A percentile compares a stretch with the other conserved stretches of the same genome.
phyloP scores from a whole-genome alignment of 1,139 yeast genomes.

The Nakaseomyces bracarensis region DNA sequence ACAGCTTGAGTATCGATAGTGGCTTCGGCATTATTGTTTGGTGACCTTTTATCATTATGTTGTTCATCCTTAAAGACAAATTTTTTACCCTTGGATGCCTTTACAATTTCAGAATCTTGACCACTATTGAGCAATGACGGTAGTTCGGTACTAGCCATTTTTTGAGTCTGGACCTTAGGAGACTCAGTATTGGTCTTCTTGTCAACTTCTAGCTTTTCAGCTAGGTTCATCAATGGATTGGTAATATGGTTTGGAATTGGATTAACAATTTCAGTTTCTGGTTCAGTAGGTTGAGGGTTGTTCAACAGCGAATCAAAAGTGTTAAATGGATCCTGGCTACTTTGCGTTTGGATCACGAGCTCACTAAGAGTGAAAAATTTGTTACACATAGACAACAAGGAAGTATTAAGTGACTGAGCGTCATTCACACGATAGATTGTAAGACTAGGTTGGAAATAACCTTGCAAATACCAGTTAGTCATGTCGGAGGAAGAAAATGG shows the following conservation, averaged over 20 bases:
- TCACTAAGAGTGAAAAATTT: conserved; percentile 25
- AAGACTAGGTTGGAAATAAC: conserved; percentile 27
- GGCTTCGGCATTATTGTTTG: not conserved
- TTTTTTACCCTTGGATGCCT: not conserved
- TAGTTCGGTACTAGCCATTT: not conserved
- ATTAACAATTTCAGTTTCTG: conserved; percentile 1
- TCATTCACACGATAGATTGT: conserved; percentile 24
- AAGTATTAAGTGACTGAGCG: conserved; percentile 9
- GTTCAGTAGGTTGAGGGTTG: not conserved
- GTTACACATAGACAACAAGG: conserved; percentile 23
- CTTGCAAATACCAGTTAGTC: conserved; percentile 28
- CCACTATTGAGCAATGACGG: not conserved
- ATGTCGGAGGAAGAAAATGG: conserved; percentile 29
- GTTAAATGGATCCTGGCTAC: conserved; percentile 25
- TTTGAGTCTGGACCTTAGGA: too few relatives aligned
- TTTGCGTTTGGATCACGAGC: conserved; percentile 20
- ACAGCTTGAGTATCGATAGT: not conserved
- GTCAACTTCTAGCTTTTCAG: not conserved
- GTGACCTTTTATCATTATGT: not conserved
- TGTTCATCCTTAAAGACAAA: not conserved
- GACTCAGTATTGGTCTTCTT: not conserved
- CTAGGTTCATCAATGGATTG: not conserved
- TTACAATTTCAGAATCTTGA: not conserved
- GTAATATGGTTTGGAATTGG: conserved; percentile 1
- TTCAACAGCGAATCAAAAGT: conserved; percentile 18